Evolutionary conservation across 106 monocot species (phyloP), one percentile per base, ranked within the genome.

Genomic region (Dioscorea zingiberensis): DNA sequence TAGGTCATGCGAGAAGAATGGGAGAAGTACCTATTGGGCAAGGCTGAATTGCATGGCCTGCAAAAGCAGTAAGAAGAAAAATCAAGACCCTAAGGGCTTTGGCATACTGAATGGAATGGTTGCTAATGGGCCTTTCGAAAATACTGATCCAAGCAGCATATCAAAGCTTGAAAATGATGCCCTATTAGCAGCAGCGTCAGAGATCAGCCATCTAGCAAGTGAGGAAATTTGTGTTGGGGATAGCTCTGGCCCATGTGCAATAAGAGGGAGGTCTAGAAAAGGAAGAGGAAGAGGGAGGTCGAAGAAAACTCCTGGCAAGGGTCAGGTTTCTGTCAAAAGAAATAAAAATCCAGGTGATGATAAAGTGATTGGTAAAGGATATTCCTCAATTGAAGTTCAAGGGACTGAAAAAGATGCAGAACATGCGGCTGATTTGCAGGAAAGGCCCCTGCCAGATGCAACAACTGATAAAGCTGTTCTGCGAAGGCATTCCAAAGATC

Each of bases 1-100:
- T 77, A 98, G 98, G 89, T 93, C 51, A 87, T 93, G 81, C 73
- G 70, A 57, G 86, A 74, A 68, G 92, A 93, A 70, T 98, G 98
- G 98, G 84, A 84, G 66, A 98, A 93, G 21, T 98, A 98, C 65
- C 82, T 98, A 74, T 64, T 93, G 48, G 86, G 89, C 48, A 98
- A 93, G 79, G 81, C 63, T 54, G 89, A 98, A 66, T 62, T 87
- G 64, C 79, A 84, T 77, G 74, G 73, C 19, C 55, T 98, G 54
- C 66, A n/a, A 30, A 92, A 93, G 59, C 59, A 78, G 75, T 48
- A 93, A 76, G 68, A 82, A 76, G 67, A 86, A 51, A 82, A 59
- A 73, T 62, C 77, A 70, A 62, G 77, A 86, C 66, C 83, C 89
- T 59, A 86, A 93, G 80, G 98, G 98, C 21, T 82, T 86, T 84